A percentile compares a stretch with the other conserved stretches of the same genome.
phyloP scores from a whole-genome alignment of 1,284 basidiomycete species.

The Apiotrichum brassicae region DNA sequence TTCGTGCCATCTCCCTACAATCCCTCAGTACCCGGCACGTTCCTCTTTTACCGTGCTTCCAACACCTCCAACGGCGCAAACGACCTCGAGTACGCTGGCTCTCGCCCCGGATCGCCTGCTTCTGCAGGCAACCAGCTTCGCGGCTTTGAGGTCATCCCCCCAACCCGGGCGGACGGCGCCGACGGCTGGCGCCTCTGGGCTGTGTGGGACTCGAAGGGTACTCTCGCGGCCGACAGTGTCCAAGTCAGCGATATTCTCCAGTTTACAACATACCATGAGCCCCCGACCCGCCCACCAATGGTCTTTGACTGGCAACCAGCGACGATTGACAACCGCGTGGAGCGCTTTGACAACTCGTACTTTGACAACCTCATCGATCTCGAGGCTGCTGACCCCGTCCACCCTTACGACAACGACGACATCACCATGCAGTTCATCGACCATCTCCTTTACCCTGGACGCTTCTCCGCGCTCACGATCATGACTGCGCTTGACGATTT shows the following conservation, averaged over 20 bases:
- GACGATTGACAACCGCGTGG: slow-evolving; percentile 46
- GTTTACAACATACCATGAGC: slow-evolving; percentile 31
- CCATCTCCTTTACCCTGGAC: slow-evolving; percentile 74
- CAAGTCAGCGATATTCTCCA: slow-evolving; percentile 35
- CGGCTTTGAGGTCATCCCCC: slow-evolving; percentile 43
- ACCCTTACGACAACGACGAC: slow-evolving; percentile 35
- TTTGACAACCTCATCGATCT: slow-evolving; percentile 72
- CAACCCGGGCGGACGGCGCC: slow-evolving; percentile 22
- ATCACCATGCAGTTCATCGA: slow-evolving; percentile 66
- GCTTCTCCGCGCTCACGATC: slow-evolving; percentile 75
- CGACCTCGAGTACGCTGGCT: slow-evolving; percentile 37
- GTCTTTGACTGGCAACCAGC: slow-evolving; percentile 36
- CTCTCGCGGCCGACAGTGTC: slow-evolving; percentile 24
- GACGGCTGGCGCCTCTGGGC: slow-evolving; percentile 47
- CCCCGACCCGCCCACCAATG: slow-evolving; percentile 14
- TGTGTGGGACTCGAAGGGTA: slow-evolving; percentile 44
- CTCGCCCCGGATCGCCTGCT: slow-evolving; percentile 23
- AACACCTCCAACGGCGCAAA: slow-evolving; percentile 22
- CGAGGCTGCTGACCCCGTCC: slow-evolving; percentile 52
- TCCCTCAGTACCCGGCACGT: slow-evolving; percentile 35
- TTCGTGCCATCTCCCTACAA: slow-evolving; percentile 39
- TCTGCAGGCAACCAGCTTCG: slow-evolving; percentile 37
- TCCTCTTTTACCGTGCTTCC: slow-evolving; percentile 41
- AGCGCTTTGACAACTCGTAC: slow-evolving; percentile 72
- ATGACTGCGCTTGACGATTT: slow-evolving; percentile 75